These are phyloP conservation scores for Rhexocercosporidium sp. DNA, from an alignment of 2,329 filamentous ascomycete species.

Conservation along the genomic window DNA sequence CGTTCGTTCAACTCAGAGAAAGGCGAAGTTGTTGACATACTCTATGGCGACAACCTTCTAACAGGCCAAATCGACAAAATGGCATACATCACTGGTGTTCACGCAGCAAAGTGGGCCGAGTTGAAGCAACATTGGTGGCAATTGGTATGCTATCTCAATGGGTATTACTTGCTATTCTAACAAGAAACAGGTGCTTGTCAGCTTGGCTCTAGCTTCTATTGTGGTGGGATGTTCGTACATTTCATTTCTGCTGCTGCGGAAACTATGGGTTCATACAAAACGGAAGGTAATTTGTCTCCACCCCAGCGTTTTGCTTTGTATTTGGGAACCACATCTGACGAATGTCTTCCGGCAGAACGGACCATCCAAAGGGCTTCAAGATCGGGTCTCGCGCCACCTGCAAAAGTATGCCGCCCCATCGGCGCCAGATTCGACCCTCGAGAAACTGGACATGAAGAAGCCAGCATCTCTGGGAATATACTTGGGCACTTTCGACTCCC, in stretches of 20 bases:
- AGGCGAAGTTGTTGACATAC: background rate
- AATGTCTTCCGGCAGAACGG: slow-evolving; percentile 2
- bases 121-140: slow-evolving; percentile 50
- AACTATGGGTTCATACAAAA: slow-evolving; percentile 33
- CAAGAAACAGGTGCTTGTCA: slow-evolving; percentile 42
- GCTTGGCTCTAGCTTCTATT: slow-evolving; percentile 42
- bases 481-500: slow-evolving; percentile 36
- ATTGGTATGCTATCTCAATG: slow-evolving; percentile 38
- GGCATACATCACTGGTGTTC: slow-evolving; percentile 27
- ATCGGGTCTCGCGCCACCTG: slow-evolving; percentile 13
- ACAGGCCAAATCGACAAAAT: slow-evolving; percentile 5
- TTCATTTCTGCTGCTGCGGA: slow-evolving; percentile 37
- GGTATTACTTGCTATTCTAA: background rate
- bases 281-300: slow-evolving; percentile 4
- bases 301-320: background rate
- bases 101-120: slow-evolving; percentile 42
- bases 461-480: slow-evolving; percentile 39
- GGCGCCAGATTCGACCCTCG: slow-evolving; percentile 10
- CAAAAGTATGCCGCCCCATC: slow-evolving; percentile 19
- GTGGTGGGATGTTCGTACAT: slow-evolving; percentile 37
- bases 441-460: slow-evolving; percentile 18
- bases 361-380: background rate
- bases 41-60: slow-evolving; percentile 5
- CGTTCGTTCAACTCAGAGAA: background rate
- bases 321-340: background rate